Evolutionary conservation across 2,329 filamentous ascomycete genomes (phyloP), one percentile per base, ranked within the genome.

Genomic region (Pyricularia sp.): DNA sequence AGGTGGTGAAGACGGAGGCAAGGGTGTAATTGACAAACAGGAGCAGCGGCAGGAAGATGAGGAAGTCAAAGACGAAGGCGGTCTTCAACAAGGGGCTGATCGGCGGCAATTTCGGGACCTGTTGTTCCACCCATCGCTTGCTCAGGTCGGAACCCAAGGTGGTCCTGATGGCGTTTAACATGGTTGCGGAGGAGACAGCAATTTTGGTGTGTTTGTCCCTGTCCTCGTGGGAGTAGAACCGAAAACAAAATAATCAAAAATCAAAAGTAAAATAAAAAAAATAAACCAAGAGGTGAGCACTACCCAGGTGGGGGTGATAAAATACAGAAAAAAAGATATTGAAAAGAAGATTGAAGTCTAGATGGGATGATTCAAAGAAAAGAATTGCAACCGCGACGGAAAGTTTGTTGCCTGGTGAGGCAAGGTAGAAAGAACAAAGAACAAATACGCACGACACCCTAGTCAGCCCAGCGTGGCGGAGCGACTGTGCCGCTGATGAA

Each of bases 11-110:
- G 73, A 88, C 75, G 69, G 78, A 77, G 68, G 79, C 75, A 66
- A 88, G 75, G 11, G 84, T 84, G 78, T 88, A 88, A 26, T 63
- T 63, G 25, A 12, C 59, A 50, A 81, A 70, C 30, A 84, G 84
- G 12, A 84, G 68, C 71, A 86, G 81, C 70, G 85, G 66, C 42
- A 85, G 31, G 64, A 81, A 68, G 71, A 84, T 77, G 67, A 78
- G 68, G 23, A 82, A 68, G 65, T 82, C 65, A 69, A 86, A 70
- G 59, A 75, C 71, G 70, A 71, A 75, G n/a, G 79, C 75, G 81
- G 81, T 5, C 42, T n/a, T 50, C 20, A n/a, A 50, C 42, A n/a
- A n/a, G 14, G 42, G 14, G 42, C 42, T n/a, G 17, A 50, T 50
- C 4, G 14, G 17, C 17, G 42, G 42, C 42, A 50, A 9, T 7